These are phyloP conservation scores for Ophiocordyceps camponoti-rufipedis DNA, from an alignment of 2,329 filamentous ascomycete species.

Conservation along the genomic window DNA sequence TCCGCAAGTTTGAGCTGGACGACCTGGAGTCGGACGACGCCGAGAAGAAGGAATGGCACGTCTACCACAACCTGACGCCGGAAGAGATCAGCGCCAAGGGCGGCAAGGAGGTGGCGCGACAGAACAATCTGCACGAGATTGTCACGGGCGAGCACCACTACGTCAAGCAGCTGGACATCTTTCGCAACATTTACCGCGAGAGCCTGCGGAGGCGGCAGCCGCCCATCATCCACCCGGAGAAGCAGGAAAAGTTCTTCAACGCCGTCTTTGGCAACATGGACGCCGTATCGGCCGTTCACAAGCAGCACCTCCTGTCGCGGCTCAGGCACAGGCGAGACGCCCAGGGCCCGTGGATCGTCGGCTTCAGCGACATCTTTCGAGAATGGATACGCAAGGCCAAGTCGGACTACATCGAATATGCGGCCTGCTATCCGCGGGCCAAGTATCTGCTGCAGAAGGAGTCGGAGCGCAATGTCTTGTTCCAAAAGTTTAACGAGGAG, in stretches of 20 bases:
- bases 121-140: constrained; percentile 91
- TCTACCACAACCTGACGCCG: constrained; percentile 70
- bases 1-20: constrained; percentile 86
- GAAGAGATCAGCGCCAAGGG: constrained; percentile 52
- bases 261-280: constrained; percentile 88
- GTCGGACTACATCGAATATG: constrained; percentile 79
- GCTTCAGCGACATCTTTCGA: constrained; percentile 92
- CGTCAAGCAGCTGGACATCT: constrained; percentile 74
- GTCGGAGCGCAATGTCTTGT: constrained; percentile 66
- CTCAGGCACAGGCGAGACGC: constrained; percentile 94
- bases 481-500: constrained; percentile 69
- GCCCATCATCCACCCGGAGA: constrained; percentile 62
- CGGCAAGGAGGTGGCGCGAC: constrained; percentile 79
- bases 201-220: constrained; percentile 55
- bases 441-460: constrained; percentile 72
- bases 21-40: constrained; percentile 51
- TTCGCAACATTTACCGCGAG: constrained; percentile 73
- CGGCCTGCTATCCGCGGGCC: constrained; percentile 69
- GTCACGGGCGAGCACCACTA: constrained; percentile 84
- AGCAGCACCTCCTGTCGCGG: constrained; percentile 79
- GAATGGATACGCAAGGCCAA: constrained; percentile 97
- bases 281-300: constrained; percentile 75
- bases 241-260: constrained; percentile 59
- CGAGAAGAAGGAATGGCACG: constrained; percentile 69
- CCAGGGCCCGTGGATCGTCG: constrained; percentile 83